Percentiles rank a stretch among this genome's conserved stretches.
These are phyloP conservation scores for Curvularia eragrostidis DNA, from an alignment of 2,329 filamentous ascomycete genomes.

Conservation along the genomic window DNA sequence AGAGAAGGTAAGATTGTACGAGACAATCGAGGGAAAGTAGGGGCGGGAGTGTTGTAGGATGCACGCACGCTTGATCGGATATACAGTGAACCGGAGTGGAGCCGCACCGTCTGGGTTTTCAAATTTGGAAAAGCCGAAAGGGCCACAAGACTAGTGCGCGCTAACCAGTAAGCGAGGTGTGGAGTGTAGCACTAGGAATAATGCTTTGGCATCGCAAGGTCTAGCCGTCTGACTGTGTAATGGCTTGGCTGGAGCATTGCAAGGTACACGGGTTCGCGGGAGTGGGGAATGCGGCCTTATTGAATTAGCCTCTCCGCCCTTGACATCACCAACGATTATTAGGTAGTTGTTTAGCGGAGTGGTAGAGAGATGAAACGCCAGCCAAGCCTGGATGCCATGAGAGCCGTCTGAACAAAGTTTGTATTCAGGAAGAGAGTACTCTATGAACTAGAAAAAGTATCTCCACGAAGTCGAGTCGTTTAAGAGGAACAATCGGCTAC, in stretches of 20 bases:
- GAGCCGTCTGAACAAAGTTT: neutral
- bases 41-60: slow-evolving; percentile 3
- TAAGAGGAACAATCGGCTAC: neutral
- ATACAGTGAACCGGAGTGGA: slow-evolving; percentile 17
- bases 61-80: slow-evolving; percentile 16
- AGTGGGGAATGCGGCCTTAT: neutral
- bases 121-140: slow-evolving; percentile 26
- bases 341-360: neutral
- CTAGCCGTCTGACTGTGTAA: neutral
- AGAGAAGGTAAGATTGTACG: neutral
- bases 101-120: slow-evolving; percentile 20
- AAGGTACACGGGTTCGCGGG: neutral
- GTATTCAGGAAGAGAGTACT: neutral
- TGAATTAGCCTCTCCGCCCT: neutral
- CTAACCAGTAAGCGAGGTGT: slow-evolving; percentile 29
- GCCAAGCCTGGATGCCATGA: neutral
- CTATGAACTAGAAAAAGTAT: neutral
- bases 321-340: neutral
- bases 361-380: neutral
- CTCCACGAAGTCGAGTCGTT: neutral
- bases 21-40: neutral
- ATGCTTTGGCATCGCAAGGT: slow-evolving; percentile 1
- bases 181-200: slow-evolving; percentile 10
- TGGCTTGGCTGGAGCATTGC: neutral
- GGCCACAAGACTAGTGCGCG: slow-evolving; percentile 28